These are phyloP conservation scores for Phylloboletellus chloephorus DNA, from an alignment of 1,284 basidiomycete genomes.

Conservation along the genomic window DNA sequence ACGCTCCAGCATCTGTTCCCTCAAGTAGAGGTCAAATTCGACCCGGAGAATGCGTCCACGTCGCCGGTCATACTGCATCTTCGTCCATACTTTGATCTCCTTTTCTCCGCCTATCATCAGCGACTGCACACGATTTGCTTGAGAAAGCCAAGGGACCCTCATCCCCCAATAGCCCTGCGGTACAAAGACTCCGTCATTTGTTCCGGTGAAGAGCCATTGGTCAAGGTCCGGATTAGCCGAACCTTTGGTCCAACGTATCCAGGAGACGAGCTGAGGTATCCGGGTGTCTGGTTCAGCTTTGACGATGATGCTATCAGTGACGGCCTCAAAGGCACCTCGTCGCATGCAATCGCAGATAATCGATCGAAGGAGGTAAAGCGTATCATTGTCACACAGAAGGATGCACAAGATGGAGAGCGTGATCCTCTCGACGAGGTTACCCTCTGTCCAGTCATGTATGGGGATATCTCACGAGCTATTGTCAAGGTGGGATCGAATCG, in stretches of 20 bases:
- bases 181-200: conserved; percentile 68
- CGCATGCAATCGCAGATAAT: conserved; percentile 43
- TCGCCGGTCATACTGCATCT: conserved; percentile 76
- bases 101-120: conserved; percentile 74
- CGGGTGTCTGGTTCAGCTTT: conserved; percentile 79
- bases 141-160: conserved; percentile 55
- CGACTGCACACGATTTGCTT: conserved; percentile 71
- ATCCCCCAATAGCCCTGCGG: conserved; percentile 59
- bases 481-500: conserved; percentile 47
- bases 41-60: conserved; percentile 64
- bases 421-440: conserved; percentile 66
- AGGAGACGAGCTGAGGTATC: conserved; percentile 72
- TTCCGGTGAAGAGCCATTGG: conserved; percentile 51
- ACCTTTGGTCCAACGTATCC: conserved; percentile 84
- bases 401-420: conserved; percentile 45
- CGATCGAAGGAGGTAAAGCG: conserved; percentile 69
- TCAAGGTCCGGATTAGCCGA: conserved; percentile 62
- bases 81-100: conserved; percentile 70
- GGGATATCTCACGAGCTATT: conserved; percentile 62
- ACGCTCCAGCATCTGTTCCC: conserved; percentile 63
- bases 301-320: conserved; percentile 60
- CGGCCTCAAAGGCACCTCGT: conserved; percentile 38
- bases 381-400: conserved; percentile 68
- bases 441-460: conserved; percentile 61
- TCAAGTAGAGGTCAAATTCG: conserved; percentile 80